Evolutionary conservation across 163 green algal genomes (phyloP), one percentile per base, ranked within the genome.

Genomic region (Scenedesmus sp.): DNA sequence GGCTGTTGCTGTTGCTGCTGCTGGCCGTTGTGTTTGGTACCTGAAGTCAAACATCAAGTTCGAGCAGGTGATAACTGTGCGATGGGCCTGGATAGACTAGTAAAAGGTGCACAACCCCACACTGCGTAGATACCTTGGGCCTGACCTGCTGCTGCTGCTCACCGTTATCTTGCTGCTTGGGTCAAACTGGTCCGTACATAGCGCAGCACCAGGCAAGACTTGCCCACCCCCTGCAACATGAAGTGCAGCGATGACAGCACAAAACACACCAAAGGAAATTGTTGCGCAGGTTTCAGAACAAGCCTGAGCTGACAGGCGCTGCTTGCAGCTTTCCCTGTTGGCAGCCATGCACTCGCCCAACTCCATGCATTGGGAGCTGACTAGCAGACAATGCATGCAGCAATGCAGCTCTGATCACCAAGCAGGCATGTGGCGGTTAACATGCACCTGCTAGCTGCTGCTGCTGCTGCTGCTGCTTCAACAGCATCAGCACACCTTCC

Each of bases 121-220:
- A 68, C 15, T 68, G 53, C 53, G 26, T n/a, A n/a, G n/a, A n/a
- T n/a, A n/a, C n/a, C n/a, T n/a, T n/a, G n/a, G n/a, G n/a, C n/a
- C n/a, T n/a, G 18, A 16, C 53, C 24, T 35, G 22, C 13, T 72
- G 59, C 59, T 72, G 59, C 59, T 72, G 24, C 87, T 49, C 26
- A 98, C 96, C 9, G 96, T 98, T 24, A 96, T 95, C 43, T 96
- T 96, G 82, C 81, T 95, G 89, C 70, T 93, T 0, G 93, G 56
- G 68, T 97, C 95, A 80, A 98, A 98, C 43, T 92, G 76, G 13
- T 93, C 94, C 93, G 88, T 2, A 96, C 95, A 90, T 97, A 98
- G 20, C 96, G 92, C 80, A 97, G 90, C 18, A 96, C 96, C 4
- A 98, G 92, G 90, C 96, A 98, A 0, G 94, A 97, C 93, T 98